Base-by-base conservation (phyloP, 1,139 yeast species). In the Pichia terricola region DNA sequence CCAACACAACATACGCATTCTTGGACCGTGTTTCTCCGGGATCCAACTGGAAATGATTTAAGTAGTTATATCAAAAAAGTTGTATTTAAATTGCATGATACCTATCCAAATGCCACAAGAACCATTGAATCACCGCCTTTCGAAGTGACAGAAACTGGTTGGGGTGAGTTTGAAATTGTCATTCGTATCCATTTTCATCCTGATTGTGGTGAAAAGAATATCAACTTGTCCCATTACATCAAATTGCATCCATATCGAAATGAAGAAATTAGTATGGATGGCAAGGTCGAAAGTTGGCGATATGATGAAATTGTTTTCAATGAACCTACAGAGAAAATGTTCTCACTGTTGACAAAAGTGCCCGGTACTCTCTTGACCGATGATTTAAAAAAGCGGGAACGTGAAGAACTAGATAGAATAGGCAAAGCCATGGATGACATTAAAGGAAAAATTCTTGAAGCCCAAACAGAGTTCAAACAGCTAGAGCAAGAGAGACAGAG, bases 101-200 rank as follows among this genome's bases (percentile, higher is more conserved):
- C 98, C 0, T 91, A 91, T 57, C 84, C 82, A 10, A 85, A 81
- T 54, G 79, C 96, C 1, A 78, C 88, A 22, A 68, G 99, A 46
- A 73, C 94, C 1, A 72, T 91, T 6, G 98, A 91, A 52, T 63
- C 72, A 33, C 96, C 96, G 2, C 98, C 98, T 0, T 91, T 84
- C 57, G 94, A 89, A 61, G 89, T 91, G 11, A 85, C 96, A 1
- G 99, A 94, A 59, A 86, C 97, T 0, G 99, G 99, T 0, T 91
- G 99, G 99, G 99, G 99, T 50, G 99, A 91, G 63, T 91, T 91
- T 65, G 99, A 91, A 59, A 84, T 94, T 50, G 77, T 84, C 36
- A 81, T 91, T 46, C 86, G 89, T 61, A 76, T 91, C 33, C 89
- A 81, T 62, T 91, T 91, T 64, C 83, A 81, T 38, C 73, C 81